Conservation (phyloP, 2,329 filamentous ascomycete genomes). For the Colletotrichum spaethianum region DNA sequence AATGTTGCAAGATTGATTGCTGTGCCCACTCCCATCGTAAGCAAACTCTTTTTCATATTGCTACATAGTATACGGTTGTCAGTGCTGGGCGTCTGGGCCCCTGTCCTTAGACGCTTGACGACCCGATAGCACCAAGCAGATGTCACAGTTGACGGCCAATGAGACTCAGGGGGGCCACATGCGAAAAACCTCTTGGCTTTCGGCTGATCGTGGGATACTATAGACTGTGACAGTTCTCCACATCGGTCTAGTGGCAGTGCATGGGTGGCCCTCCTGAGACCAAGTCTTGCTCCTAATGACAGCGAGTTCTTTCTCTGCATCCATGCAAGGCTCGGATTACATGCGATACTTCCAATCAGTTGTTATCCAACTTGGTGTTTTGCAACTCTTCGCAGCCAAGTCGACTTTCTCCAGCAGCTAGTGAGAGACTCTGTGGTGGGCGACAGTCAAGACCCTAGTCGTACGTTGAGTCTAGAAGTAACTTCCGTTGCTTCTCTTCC, state of each 20-base stretch:
- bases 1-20: no score
- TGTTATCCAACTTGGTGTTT: background rate
- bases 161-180: background rate
- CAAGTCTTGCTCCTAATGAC: background rate
- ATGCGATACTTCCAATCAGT: background rate
- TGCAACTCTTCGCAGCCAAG: background rate
- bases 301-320: background rate
- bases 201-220: background rate
- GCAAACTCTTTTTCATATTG: no score
- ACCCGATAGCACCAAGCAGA: background rate
- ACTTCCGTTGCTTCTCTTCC: background rate
- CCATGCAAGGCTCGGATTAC: background rate
- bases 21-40: no score
- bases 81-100: background rate
- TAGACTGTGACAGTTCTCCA: background rate
- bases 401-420: no score
- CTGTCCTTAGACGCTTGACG: background rate
- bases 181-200: background rate
- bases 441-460: background rate
- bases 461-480: background rate
- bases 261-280: background rate
- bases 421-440: background rate
- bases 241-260: background rate
- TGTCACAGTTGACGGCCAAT: background rate
- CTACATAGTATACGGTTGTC: background rate